A percentile compares a stretch with the other conserved stretches of the same genome.
These are phyloP conservation scores for Termitomyces sp. DNA, from an alignment of 768 basidiomycete genomes.

Conservation along the genomic window DNA sequence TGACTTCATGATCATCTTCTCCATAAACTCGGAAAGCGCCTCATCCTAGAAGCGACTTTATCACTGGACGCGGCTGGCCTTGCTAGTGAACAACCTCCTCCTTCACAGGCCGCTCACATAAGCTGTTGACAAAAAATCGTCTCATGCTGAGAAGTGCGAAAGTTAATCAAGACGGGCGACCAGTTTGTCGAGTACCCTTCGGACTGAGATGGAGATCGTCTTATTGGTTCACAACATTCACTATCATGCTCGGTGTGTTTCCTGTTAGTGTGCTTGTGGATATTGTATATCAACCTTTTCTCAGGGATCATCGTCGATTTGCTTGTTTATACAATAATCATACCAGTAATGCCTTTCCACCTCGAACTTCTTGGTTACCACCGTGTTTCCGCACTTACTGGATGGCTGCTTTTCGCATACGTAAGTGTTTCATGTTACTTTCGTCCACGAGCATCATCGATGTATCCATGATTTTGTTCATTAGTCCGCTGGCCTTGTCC, in stretches of 20 bases:
- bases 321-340: constrained; percentile 56
- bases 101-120: neutral
- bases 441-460: neutral
- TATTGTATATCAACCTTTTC: neutral
- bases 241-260: constrained; percentile 43
- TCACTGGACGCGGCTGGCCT: neutral
- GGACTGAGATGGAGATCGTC: constrained; percentile 57
- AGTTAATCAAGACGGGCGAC: neutral
- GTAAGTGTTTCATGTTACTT: constrained; percentile 26
- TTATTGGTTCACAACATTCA: constrained; percentile 47
- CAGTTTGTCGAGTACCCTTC: constrained; percentile 22
- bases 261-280: neutral
- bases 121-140: neutral
- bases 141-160: neutral
- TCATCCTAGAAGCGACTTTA: neutral
- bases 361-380: constrained; percentile 43
- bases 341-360: constrained; percentile 62
- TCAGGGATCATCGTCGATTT: constrained; percentile 45
- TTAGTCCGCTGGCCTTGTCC: constrained; percentile 51
- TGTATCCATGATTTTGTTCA: neutral
- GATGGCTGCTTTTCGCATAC: constrained; percentile 59
- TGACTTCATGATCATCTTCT: neutral
- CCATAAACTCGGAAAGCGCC: neutral
- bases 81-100: neutral
- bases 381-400: constrained; percentile 42